Conservation (phyloP, 1,284 basidiomycete genomes). For the Anthracocystis walkeri region DNA sequence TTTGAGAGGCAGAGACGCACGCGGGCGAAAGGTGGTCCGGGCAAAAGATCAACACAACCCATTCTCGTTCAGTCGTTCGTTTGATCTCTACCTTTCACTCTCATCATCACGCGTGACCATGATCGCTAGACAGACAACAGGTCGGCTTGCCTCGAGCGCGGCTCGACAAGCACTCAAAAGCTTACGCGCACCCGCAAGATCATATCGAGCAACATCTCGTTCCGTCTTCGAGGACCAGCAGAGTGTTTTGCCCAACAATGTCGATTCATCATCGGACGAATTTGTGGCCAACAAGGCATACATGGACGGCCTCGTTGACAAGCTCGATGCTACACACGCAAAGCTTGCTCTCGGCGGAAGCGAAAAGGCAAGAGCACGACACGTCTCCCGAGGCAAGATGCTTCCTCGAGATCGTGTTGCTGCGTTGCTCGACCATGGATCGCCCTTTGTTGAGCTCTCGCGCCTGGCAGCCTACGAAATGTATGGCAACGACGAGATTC, state of each 20-base stretch:
- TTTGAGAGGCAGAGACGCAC: constrained; percentile 1
- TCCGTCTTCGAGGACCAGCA: constrained; percentile 44
- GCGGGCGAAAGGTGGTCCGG: too few species aligned
- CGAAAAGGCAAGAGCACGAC: constrained; percentile 79
- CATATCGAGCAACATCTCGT: constrained; percentile 33
- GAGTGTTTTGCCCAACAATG: constrained; percentile 57
- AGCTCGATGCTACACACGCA: constrained; percentile 54
- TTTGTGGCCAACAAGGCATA: constrained; percentile 55
- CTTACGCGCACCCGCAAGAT: constrained; percentile 5
- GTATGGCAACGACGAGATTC: constrained; percentile 81
- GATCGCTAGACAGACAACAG: constrained; percentile 16
- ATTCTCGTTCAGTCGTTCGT: background rate
- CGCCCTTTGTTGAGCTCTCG: constrained; percentile 90
- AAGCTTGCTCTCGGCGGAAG: constrained; percentile 70
- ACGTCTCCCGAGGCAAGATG: constrained; percentile 83
- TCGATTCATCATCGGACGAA: constrained; percentile 48
- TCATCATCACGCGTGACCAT: constrained; percentile 4
- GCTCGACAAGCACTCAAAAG: constrained; percentile 8
- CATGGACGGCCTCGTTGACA: constrained; percentile 57
- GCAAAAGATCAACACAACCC: background rate
- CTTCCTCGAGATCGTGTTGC: constrained; percentile 82
- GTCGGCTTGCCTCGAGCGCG: constrained; percentile 16
- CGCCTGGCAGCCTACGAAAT: constrained; percentile 87
- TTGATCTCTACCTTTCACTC: background rate
- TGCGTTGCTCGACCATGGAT: constrained; percentile 82